Evolutionary conservation across 2,329 filamentous ascomycete species (phyloP), one percentile per base, ranked within the genome.

Genomic region (Trichoderma sp.): DNA sequence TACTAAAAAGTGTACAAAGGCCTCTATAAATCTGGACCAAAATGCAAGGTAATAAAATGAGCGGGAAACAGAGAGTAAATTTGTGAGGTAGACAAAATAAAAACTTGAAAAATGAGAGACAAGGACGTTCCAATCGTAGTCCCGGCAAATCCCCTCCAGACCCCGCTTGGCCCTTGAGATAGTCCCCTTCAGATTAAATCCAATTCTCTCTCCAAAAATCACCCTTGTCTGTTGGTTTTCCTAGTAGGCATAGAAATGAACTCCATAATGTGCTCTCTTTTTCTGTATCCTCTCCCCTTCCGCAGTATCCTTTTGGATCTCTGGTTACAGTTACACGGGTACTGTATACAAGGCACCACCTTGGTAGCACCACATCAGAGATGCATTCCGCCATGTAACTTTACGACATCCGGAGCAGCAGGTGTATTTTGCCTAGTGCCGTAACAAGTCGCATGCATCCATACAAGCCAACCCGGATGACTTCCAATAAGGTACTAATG

Each of bases 361-460:
- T 41, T 45, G n/a, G 56, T 41, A 14, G 27, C 59, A 45, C 33
- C n/a, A 62, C 50, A 64, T 65, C 69, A 53, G 31, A 73, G 59
- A 64, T 65, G 69, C 69, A 65, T 64, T 56, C 60, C 62, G 31
- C 69, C 69, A 50, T 71, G 68, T 56, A 63, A 27, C 35, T 45
- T 50, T 33, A 60, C 50, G 33, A 38, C 33, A 41, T 71, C 53
- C 50, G 67, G 50, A 71, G 56, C 24, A 63, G 56, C 68, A 71
- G 56, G 18, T 65, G 62, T 35, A 14, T 65, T 65, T 41, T 27
- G 45, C 65, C 65, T 56, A 56, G 65, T 68, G 65, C 65, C 45
- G 21, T 45, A 56, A 18, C 41, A 66, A 66, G 63, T 35, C 21
- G 21, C 65, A 56, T 16, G 65, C 31, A 35, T 68, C 65, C 65